Base-by-base conservation (phyloP, 306 rosid species). In the Mucuna pruriens region DNA sequence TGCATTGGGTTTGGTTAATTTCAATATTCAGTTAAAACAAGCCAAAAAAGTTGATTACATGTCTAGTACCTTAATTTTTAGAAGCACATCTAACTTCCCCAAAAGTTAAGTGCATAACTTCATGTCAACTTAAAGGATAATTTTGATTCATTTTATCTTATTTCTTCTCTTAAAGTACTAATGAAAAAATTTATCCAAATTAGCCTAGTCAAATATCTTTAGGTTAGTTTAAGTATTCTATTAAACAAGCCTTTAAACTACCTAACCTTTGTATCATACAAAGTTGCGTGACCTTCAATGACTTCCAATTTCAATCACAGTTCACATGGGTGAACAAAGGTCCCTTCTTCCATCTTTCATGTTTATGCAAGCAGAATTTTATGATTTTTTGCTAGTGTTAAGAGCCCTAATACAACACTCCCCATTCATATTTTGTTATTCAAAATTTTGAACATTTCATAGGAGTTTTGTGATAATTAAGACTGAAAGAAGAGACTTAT, bases 281-380 rank as follows among this genome's bases (percentile, higher is more conserved):
- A 65, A 36, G 13, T 23, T 23, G 26, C 29, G 39, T 12, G 33
- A 60, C 75, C 66, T 51, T 64, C 70, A 31, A 52, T 38, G n/a
- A 57, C 31, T 77, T 54, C 19, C 49, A 64, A 62, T 45, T 78
- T 40, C 69, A 7, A 26, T 64, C n/a, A 40, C n/a, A 26, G 23
- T 71, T 46, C 23, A 63, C 25, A 76, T 31, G 34, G 10, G 29
- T 45, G 23, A 23, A 31, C 71, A 76, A 36, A 44, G 39, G 38
- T 46, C 23, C 17, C 25, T 29, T 1, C 44, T 26, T n/a, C 60
- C 46, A 58, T 20, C 17, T 16, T 45, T 26, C 23, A 13, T 23
- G 5, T 23, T 38, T 9, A 31, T 36, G 3, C 15, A 29, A 36
- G 58, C 15, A 19, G 10, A 4, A 12, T 12, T 40, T 45, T 45